Base-by-base conservation (phyloP, 768 basidiomycete genomes). In the Leccinum pellstonianum region DNA sequence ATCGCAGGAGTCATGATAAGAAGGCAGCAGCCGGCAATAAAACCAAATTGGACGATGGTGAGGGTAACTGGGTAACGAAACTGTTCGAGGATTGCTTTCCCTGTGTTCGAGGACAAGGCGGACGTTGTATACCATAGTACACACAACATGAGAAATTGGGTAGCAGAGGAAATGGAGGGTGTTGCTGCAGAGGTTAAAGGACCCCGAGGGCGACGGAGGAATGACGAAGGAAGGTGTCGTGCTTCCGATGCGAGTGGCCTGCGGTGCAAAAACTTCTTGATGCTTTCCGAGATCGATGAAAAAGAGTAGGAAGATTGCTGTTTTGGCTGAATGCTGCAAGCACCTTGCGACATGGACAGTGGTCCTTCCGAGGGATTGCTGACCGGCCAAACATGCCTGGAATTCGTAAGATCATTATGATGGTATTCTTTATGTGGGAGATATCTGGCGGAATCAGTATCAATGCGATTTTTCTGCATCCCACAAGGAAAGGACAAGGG, bases 41-140 rank as follows among this genome's bases (percentile, higher is more conserved):
- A 97, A 64, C 88, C 95, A 70, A 99, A 99, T 72, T 99, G 97
- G 68, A 99, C 83, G 70, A 99, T 93, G 41, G 97, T 99, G 70
- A 99, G 86, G 62, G 97, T 98, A 70, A 99, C 84, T 5, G 97
- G 97, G 76, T 91, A 98, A 55, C 87, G 84, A 76, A 98, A 99
- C 66, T 90, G 88, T 65, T 81, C 95, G 66, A 99, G 81, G 75
- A 99, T 95, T 49, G 89, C 84, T 73, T 99, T 99, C 58, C 95
- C 97, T 1, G 96, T 98, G 70, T 98, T 98, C 46, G 93, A 96
- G 2, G 94, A 95, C 54, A 98, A 75, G 1, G 96, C 96, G 6
- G 95, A 97, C 4, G 89, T 86, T 15, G 86, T 82, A 76, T 99
- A 99, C 97, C 97, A 99, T 21, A 98, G 80, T 17, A 79, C 76